Evolutionary conservation across 176 grass and related monocot genomes (phyloP), one percentile per base, ranked within the genome.

Genomic region (sorghum (Sorghum bicolor)): DNA sequence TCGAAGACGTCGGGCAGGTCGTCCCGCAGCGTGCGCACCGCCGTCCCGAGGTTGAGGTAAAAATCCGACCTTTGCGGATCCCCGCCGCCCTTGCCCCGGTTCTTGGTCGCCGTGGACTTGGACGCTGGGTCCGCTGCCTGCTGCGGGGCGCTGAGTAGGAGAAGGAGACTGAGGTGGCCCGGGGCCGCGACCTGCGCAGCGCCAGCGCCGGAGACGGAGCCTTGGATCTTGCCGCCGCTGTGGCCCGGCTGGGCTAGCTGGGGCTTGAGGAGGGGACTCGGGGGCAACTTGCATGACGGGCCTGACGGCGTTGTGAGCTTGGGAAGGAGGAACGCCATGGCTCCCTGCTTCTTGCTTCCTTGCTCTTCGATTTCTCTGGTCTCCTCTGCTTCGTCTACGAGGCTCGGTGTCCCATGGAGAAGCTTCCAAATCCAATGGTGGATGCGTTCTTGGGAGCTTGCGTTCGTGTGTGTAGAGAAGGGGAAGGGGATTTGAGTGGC

Each of bases 21-120:
- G 45, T 99, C 93, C 39, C 96, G 91, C 70, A 99, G 87, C 33
- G 93, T 92, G 64, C 96, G 89, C 79, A 99, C 96, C 50, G 93
- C 96, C 41, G 89, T 57, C 64, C 96, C 96, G 52, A 99, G 91
- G 31, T 99, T 99, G 65, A 99, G 96, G 82, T 99, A 99, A 85
- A 94, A 99, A 20, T 95, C 96, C 66, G 88, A 90, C 64, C 80
- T 92, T 80, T 86, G 72, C 45, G 84, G 80, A 57, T 94, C 84
- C 22, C 89, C 88, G 4, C 78, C 73, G 75, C 69, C 57, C 76
- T 63, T 83, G 44, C 26, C 53, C 60, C 65, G 31, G 64, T 24
- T 75, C 67, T 85, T 80, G 78, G 86, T 70, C 45, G 78, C 76
- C 67, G 68, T 64, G 47, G 83, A 81, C 65, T 87, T 82, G 74